Evolutionary conservation across 2,329 filamentous ascomycete genomes (phyloP), one percentile per base, ranked within the genome.

Genomic region (Colletotrichum costaricense): DNA sequence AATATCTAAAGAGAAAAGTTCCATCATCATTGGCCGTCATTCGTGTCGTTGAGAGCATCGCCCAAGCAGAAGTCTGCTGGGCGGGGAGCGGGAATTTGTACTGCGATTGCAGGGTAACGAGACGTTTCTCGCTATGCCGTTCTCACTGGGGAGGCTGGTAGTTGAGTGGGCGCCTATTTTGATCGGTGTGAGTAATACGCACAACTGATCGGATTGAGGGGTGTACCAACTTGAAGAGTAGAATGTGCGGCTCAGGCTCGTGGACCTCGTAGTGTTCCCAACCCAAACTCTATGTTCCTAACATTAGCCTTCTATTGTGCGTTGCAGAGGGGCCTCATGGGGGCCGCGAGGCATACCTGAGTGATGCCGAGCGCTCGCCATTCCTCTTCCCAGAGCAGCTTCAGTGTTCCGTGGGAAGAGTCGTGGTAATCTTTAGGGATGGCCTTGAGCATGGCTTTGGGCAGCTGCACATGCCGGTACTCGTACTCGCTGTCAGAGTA

Each of bases 181-280:
- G 11, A 22, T 22, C 30, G 12, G 5, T 24, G 54, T 72, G 58
- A 74, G 63, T 30, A 7, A 64, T 38, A 16, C 42, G 24, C 24
- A 28, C 16, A 3, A 33, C 46, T 30, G 26, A 16, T 12, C 30
- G 22, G 12, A 46, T 28, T 26, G 38, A 24, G 19, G 33, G n/a
- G 38, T 24, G 54, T 52, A 88, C 94, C 83, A 86, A 98, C 96
- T 99, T 99, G 90, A 99, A 99, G 38, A 99, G 90, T 68, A 99
- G 90, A 80, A 99, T 99, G 83, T 99, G 97, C 76, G 97, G 97
- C 86, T 99, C 97, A 56, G 97, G 97, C 84, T 98, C 97, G 83
- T 99, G 97, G 67, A 99, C 97, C 84, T 99, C 97, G 82, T 99
- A 99, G 84, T 99, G 97, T 83, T 98, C 96, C 97, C 97, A 99